Conservation (phyloP, 2,329 filamentous ascomycete species). For the Geoglossum cookeanum region DNA sequence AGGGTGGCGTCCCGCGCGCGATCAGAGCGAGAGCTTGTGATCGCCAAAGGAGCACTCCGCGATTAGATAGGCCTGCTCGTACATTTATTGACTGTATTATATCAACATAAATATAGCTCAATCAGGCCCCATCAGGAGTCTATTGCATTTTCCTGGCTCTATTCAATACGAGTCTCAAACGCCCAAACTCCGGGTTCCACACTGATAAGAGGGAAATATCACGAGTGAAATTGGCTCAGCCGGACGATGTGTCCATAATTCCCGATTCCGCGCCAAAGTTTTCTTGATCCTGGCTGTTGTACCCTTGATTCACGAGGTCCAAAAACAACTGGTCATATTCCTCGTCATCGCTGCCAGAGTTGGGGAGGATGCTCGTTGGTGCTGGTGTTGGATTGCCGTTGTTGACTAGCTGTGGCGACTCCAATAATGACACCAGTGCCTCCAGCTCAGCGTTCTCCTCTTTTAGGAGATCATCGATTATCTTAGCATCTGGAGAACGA, state of each 20-base stretch:
- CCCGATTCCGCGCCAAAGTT: neutral
- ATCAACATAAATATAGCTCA: neutral
- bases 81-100: neutral
- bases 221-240: neutral
- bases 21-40: neutral
- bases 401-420: constrained; percentile 12
- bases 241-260: neutral
- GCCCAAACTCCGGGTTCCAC: neutral
- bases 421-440: constrained; percentile 32
- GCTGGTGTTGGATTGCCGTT: constrained; percentile 3
- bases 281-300: neutral
- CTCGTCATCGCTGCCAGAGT: constrained; percentile 34
- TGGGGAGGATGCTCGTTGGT: constrained; percentile 18
- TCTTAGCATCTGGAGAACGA: constrained; percentile 18
- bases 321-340: constrained; percentile 45
- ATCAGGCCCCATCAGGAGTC: neutral
- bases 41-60: constrained; percentile 4
- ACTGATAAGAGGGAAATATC: too few species aligned
- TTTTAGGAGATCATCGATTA: constrained; percentile 32
- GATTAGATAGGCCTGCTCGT: constrained; percentile 4
- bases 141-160: neutral
- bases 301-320: constrained; percentile 21
- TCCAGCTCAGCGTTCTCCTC: constrained; percentile 39
- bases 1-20: constrained; percentile 6
- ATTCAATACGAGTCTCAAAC: neutral